Evolutionary conservation across 164 flowering plant species (phyloP).

Genomic region (Brasenia schreberi): DNA sequence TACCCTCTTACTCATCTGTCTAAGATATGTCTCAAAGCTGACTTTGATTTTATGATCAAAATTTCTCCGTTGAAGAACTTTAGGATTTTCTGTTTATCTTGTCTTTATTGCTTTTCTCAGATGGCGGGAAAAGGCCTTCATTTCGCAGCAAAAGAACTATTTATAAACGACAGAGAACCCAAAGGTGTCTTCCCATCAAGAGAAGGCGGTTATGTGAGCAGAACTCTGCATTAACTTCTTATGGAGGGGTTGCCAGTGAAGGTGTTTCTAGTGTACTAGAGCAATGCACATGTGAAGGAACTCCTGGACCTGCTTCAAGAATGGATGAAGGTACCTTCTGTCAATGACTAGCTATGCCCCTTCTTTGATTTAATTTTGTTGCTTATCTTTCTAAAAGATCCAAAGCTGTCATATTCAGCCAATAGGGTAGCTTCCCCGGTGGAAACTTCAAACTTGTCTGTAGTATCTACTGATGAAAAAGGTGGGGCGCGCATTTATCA

Average conservation of each 20-base stretch:
- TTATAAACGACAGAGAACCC: constrained; percentile 52
- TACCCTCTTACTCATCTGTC: not conserved
- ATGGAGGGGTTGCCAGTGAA: constrained; percentile 23
- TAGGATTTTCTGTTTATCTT: not conserved
- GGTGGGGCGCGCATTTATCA: not conserved
- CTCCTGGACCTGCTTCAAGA: constrained; percentile 13
- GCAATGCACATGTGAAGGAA: constrained; percentile 19
- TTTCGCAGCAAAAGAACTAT: constrained; percentile 30
- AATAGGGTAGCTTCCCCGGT: not conserved
- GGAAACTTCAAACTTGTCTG: not conserved
- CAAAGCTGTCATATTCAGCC: not conserved
- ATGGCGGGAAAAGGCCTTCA: constrained; percentile 26
- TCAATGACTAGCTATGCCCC: not conserved
- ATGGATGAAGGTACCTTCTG: constrained; percentile 25
- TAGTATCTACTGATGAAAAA: not conserved
- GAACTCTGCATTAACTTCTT: constrained; percentile 30
- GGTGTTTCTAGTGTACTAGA: constrained; percentile 21
- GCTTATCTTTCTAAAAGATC: not conserved
- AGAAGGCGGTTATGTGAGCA: constrained; percentile 42
- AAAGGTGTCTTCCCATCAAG: constrained; percentile 54
- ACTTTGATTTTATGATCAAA: not conserved
- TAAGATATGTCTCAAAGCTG: not conserved
- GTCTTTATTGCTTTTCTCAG: constrained; percentile 10
- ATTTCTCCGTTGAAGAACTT: no score
- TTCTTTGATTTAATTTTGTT: not conserved